These are phyloP conservation scores for Sugiyamaella neomexicana DNA, from an alignment of 1,139 yeast genomes.

Conservation along the genomic window DNA sequence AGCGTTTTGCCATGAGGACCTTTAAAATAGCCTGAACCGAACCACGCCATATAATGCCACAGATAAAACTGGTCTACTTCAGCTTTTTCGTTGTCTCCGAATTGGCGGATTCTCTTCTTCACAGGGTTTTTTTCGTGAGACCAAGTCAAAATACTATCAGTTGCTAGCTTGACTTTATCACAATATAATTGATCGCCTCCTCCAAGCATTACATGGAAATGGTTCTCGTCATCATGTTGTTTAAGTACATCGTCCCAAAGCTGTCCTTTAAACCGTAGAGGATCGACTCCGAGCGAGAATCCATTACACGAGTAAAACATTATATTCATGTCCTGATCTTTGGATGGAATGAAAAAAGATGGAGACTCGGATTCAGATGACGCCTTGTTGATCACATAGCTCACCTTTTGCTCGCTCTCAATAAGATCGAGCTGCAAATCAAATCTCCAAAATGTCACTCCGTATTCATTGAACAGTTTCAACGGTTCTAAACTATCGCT, in stretches of 20 bases:
- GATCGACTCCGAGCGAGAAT: conserved; percentile 74
- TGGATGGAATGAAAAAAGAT: conserved; percentile 60
- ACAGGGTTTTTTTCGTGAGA: conserved; percentile 50
- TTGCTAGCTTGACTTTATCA: conserved; percentile 65
- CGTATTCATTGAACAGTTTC: conserved; percentile 42
- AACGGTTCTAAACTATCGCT: conserved; percentile 39
- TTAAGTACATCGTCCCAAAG: conserved; percentile 83
- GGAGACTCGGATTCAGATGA: conserved; percentile 32
- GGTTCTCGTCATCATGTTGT: conserved; percentile 56
- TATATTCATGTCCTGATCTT: conserved; percentile 67
- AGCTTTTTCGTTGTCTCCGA: conserved; percentile 49
- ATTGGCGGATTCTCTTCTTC: conserved; percentile 47
- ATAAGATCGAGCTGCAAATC: conserved; percentile 50
- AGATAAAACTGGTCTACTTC: conserved; percentile 69
- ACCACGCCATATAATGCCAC: conserved; percentile 79
- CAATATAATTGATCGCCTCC: conserved; percentile 97
- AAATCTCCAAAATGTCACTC: conserved; percentile 64
- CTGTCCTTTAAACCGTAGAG: conserved; percentile 65
- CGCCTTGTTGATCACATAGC: conserved; percentile 55
- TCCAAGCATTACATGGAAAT: conserved; percentile 90
- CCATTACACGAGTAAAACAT: conserved; percentile 90
- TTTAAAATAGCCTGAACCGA: conserved; percentile 82
- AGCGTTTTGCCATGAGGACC: conserved; percentile 65
- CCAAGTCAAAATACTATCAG: conserved; percentile 60
- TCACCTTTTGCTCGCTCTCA: conserved; percentile 56